These are phyloP conservation scores for Aspergillus japonicus DNA, from an alignment of 2,329 filamentous ascomycete species.

Conservation along the genomic window DNA sequence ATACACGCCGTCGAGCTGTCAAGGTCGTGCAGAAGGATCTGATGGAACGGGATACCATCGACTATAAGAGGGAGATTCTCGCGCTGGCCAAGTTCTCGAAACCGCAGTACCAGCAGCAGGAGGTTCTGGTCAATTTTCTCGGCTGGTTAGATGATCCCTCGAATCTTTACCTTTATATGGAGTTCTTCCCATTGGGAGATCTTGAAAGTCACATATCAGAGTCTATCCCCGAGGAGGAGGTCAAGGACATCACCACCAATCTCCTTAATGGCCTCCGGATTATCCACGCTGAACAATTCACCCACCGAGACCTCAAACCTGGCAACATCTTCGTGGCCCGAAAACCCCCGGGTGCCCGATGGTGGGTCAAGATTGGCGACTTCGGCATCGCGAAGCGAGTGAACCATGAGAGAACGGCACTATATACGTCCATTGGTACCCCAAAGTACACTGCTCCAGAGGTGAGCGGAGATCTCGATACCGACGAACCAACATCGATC, in stretches of 20 bases:
- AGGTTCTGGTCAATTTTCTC: neutral
- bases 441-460: neutral
- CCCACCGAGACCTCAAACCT: neutral
- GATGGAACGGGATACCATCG: neutral
- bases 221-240: neutral
- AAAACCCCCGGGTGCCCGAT: neutral
- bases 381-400: neutral
- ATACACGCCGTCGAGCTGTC: neutral
- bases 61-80: neutral
- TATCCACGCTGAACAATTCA: neutral
- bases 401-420: neutral
- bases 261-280: neutral
- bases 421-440: neutral
- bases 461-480: neutral
- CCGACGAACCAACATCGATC: neutral
- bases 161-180: neutral
- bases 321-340: neutral
- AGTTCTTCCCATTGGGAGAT: neutral
- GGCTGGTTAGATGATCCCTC: neutral
- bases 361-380: conserved; percentile 2
- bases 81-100: neutral
- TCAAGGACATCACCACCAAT: neutral
- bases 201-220: neutral
- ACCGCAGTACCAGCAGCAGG: neutral
- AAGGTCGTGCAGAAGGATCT: neutral